Conservation (phyloP, 1,284 basidiomycete genomes). For the Pterula multifida region DNA sequence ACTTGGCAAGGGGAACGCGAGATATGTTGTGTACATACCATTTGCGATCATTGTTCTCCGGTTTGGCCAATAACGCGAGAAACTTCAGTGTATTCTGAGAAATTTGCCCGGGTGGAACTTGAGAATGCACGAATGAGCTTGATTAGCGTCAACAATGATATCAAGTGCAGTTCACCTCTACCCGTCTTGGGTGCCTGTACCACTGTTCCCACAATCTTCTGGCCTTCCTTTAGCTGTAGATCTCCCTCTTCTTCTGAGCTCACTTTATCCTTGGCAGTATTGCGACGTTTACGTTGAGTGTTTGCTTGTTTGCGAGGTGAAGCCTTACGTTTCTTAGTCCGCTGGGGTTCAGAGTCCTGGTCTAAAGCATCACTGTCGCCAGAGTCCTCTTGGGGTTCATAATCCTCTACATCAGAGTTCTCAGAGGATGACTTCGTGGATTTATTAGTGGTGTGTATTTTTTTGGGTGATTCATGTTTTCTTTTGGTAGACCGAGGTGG, state of each 20-base stretch:
- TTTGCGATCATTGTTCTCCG: constrained; percentile 75
- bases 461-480: not conserved
- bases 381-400: not conserved
- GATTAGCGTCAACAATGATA: too few relatives aligned
- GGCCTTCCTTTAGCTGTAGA: constrained; percentile 47
- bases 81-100: constrained; percentile 80
- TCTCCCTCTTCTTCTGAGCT: constrained; percentile 27
- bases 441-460: not conserved
- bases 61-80: constrained; percentile 56
- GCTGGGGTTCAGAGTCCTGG: constrained; percentile 13
- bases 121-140: not conserved
- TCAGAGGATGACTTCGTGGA: not conserved
- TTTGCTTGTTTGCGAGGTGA: constrained; percentile 13
- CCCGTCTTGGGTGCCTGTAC: constrained; percentile 73
- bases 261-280: constrained; percentile 18
- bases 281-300: constrained; percentile 15
- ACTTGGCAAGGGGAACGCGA: not conserved
- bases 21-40: constrained; percentile 41
- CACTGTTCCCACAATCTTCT: constrained; percentile 57
- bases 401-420: constrained; percentile 10
- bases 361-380: constrained; percentile 40
- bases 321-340: constrained; percentile 22
- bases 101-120: constrained; percentile 78
- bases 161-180: constrained; percentile 39
- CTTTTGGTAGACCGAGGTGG: not conserved